A percentile compares a stretch with the other conserved stretches of the same genome.
Conservation (phyloP, 345 rosid genomes). For the Eucalyptus tenuipes region DNA sequence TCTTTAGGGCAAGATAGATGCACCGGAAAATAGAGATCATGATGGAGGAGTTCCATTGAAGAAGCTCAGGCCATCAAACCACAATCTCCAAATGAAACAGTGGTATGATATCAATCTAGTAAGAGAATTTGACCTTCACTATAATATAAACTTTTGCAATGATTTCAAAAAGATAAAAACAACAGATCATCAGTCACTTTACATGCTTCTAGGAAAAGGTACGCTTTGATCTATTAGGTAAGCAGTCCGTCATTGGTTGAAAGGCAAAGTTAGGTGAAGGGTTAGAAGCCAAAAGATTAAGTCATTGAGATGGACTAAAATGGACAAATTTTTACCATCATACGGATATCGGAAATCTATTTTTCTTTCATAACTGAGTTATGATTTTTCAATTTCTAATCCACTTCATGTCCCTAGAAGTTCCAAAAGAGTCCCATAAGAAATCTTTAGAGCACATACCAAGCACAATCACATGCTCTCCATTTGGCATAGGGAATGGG, state of each 20-base stretch:
- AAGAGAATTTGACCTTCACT: not conserved
- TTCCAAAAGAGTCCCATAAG: not conserved
- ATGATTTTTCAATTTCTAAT: not conserved
- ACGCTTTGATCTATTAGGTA: not conserved
- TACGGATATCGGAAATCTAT: not conserved
- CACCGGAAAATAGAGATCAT: not conserved
- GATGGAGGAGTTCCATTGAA: not conserved
- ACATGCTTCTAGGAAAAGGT: too few relatives aligned
- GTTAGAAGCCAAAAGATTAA: not conserved
- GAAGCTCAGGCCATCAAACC: not conserved
- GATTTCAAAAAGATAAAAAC: too few relatives aligned
- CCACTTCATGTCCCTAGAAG: not conserved
- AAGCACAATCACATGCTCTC: not conserved
- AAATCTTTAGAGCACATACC: not conserved
- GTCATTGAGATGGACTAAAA: not conserved
- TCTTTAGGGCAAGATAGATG: not conserved
- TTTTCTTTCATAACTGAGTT: not conserved
- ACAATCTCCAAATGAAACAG: not conserved
- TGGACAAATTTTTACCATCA: not conserved
- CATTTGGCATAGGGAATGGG: slow-evolving; percentile 16
- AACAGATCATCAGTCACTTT: too few relatives aligned
- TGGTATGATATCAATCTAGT: not conserved
- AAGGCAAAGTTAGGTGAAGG: not conserved
- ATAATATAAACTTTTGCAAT: not conserved
- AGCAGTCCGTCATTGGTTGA: not conserved